Percentiles rank a stretch among this genome's conserved stretches.
phyloP scores from a whole-genome alignment of 1,139 yeast species.

The Geotrichum carabidarum region DNA sequence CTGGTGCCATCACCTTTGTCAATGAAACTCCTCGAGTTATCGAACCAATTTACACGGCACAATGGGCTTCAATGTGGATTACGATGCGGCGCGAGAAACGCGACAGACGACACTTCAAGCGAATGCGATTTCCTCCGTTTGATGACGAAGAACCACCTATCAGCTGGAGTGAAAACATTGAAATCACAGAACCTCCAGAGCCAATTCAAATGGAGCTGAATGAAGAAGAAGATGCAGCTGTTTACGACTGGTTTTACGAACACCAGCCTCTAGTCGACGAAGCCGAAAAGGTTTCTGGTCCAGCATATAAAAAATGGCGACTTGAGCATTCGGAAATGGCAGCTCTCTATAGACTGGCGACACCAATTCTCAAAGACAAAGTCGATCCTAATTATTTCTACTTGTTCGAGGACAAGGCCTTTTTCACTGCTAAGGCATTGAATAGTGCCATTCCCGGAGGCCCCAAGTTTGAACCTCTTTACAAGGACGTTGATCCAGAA shows the following conservation, averaged over 20 bases:
- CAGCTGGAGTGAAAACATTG: slow-evolving; percentile 73
- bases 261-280: slow-evolving; percentile 66
- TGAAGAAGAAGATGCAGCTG: slow-evolving; percentile 52
- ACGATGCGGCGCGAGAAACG: slow-evolving; percentile 92
- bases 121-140: slow-evolving; percentile 92
- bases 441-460: slow-evolving; percentile 91
- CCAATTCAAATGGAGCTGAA: slow-evolving; percentile 63
- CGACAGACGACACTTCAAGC: slow-evolving; percentile 80
- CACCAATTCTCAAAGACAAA: slow-evolving; percentile 59
- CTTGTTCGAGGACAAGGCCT: slow-evolving; percentile 69
- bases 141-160: slow-evolving; percentile 97
- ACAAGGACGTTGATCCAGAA: slow-evolving; percentile 59
- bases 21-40: slow-evolving; percentile 88
- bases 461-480: slow-evolving; percentile 90
- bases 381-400: slow-evolving; percentile 57
- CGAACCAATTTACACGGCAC: slow-evolving; percentile 87
- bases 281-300: slow-evolving; percentile 56
- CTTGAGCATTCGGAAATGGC: slow-evolving; percentile 60
- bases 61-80: slow-evolving; percentile 92
- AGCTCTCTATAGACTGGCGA: slow-evolving; percentile 58
- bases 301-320: slow-evolving; percentile 70
- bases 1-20: slow-evolving; percentile 95
- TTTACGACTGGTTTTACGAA: slow-evolving; percentile 77
- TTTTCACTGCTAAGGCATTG: slow-evolving; percentile 85
- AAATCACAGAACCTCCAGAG: slow-evolving; percentile 65